Evolutionary conservation across 2,329 filamentous ascomycete genomes (phyloP), one percentile per base, ranked within the genome.

Genomic region (Corinectria fuckeliana): DNA sequence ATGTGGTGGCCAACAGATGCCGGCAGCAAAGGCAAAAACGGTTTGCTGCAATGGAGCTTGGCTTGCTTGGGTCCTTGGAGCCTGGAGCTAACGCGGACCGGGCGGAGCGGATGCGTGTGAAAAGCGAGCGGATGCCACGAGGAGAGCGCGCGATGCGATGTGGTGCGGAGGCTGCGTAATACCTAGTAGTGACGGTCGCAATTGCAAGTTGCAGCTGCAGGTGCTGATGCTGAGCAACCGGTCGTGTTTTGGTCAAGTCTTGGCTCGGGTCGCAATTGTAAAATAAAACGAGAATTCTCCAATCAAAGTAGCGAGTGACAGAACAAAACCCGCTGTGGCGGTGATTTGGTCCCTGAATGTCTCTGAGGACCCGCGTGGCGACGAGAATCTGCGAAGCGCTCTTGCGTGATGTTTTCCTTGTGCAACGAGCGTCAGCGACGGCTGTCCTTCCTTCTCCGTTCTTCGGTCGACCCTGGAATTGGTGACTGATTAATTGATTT

Each of bases 51-150:
- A 50, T 50, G 44, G 56, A 59, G 50, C 42, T 65, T 49, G 61
- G 44, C 50, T n/a, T n/a, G n/a, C n/a, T n/a, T n/a, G n/a, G n/a
- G n/a, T n/a, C n/a, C n/a, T n/a, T n/a, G n/a, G n/a, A n/a, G n/a
- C 45, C 58, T 69, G 49, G 50, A 68, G 63, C 65, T 68, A 69
- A 56, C 49, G 61, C 67, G 57, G 63, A 68, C 50, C 56, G 50
- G 28, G 51, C 38, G 49, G 61, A 66, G 63, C 58, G 55, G 54
- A 59, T 61, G 60, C 57, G 56, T 63, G 58, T 56, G 41, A 50
- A 52, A n/a, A 58, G 50, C 56, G 65, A 63, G 56, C 52, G 34
- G 57, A 63, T 62, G 41, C 62, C 58, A 64, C 60, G 50, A 66
- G 39, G 58, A 42, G 51, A 47, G 34, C 51, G 50, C 50, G 56